Base-by-base conservation (phyloP, 1,284 basidiomycete species). In the Tetrapyrgos nigripes region DNA sequence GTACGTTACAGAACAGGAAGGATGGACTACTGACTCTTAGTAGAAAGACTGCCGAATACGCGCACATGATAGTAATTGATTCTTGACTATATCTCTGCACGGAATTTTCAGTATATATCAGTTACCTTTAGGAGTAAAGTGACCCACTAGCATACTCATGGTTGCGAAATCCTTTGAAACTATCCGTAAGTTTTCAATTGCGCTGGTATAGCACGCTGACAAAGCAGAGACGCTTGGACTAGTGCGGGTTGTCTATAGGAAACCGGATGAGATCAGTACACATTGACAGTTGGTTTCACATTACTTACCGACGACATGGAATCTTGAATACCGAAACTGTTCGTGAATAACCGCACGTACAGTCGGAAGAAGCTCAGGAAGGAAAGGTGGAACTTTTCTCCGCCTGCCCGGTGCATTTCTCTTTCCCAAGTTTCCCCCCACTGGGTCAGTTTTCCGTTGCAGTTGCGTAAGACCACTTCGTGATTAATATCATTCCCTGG, bases 11-110 rank as follows among this genome's bases (percentile, higher is more conserved):
- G 48, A 54, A n/a, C 40, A 65, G 54, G 58, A 29, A 58, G 33
- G 55, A 29, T 50, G 19, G 17, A 28, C 23, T 55, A 66, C 76
- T 45, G 69, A 91, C 91, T 79, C 82, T 88, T 57, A 93, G 74
- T 55, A 93, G 73, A 69, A 91, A 88, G 40, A 93, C 86, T 21
- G 91, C 90, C 57, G 88, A 85, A 67, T 93, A 93, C 17, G 91
- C 92, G 14, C 89, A 89, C 91, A 93, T 93, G 47, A 90, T 83
- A 4, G 88, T 87, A 60, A 91, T 85, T 3, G 89, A 87, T 68
- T 93, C 92, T 75, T 93, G 92, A 9, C 88, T 84, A 65, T 93
- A 93, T 53, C 87, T 87, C 91, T 93, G 69, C 17, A 57, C 58
- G 31, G 40, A 49, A 37, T 45, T 33, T 31, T 52, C 57, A 23